Base-by-base conservation (phyloP, 176 grass and related monocot species). In the Carex myosuroides region DNA sequence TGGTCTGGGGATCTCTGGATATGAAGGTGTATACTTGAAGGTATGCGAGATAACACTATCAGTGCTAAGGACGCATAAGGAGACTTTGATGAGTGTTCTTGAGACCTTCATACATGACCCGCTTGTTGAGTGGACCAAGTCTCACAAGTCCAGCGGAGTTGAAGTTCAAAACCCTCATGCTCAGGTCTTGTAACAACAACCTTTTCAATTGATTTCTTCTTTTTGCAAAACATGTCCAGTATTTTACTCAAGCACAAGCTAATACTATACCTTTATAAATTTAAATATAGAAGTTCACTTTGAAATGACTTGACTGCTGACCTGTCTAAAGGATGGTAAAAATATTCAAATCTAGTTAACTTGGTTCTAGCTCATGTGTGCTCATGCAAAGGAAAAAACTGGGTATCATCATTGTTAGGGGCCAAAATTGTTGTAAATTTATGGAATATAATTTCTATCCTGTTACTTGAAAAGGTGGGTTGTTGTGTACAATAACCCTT, bases 81-180 rank as follows among this genome's bases (percentile, higher is more conserved):
- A 98, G 86, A 86, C 89, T 54, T 89, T 95, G n/a, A 92, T 98
- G 96, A 95, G 91, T 22, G 88, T 98, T 66, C 89, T 98, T 18
- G 96, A 98, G 83, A 98, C 96, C 71, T 98, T 95, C 84, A 89
- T 98, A 42, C 91, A 98, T 14, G 93, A 98, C 39, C 93, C 96
- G 0, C 88, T 98, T n/a, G 96, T 98, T 10, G 96, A 95, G 81
- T 98, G 93, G 96, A 95, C 88, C 90, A 95, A 98, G 90, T 84
- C 77, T 85, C 84, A 90, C 59, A 98, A 98, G 70, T 93, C 93
- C 24, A 91, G 96, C 21, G 89, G 86, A 63, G 96, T 92, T 1
- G 96, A 98, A 83, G 96, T 98, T 39, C 89, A 88, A 81, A 98
- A 98, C 20, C 96, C 96, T 24, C 93, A 98, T 17, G 92, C 96